Conservation (phyloP, 2,329 filamentous ascomycete species). For the Trichophyton verrucosum region DNA sequence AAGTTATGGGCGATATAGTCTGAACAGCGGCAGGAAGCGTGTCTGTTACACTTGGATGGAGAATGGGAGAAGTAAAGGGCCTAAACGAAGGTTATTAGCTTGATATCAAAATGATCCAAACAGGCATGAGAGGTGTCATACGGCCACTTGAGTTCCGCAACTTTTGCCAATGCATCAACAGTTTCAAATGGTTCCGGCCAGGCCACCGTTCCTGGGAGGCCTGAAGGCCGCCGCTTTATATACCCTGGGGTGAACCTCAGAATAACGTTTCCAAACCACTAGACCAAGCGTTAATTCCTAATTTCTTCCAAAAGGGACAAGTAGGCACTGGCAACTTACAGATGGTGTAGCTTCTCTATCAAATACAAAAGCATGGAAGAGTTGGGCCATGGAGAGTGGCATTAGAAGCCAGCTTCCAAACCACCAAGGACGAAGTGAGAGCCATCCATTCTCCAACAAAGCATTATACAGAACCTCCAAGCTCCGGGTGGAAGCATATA, state of each 20-base stretch:
- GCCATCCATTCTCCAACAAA: slow-evolving; percentile 55
- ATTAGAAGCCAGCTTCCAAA: slow-evolving; percentile 74
- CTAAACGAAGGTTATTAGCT: slow-evolving; percentile 30
- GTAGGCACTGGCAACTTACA: slow-evolving; percentile 28
- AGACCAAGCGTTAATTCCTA: not conserved
- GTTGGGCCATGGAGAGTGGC: slow-evolving; percentile 61
- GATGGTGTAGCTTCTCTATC: slow-evolving; percentile 61
- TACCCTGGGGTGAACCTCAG: slow-evolving; percentile 63
- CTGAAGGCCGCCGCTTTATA: slow-evolving; percentile 57
- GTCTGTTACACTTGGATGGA: slow-evolving; percentile 59
- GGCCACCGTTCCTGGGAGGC: slow-evolving; percentile 50
- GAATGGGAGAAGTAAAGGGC: slow-evolving; percentile 68
- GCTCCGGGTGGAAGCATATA: slow-evolving; percentile 69
- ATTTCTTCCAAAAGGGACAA: not conserved
- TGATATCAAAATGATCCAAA: not conserved
- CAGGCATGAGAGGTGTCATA: slow-evolving; percentile 33
- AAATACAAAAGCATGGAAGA: slow-evolving; percentile 64
- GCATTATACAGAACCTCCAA: slow-evolving; percentile 80
- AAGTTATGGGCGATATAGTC: slow-evolving; percentile 63
- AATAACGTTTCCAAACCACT: slow-evolving; percentile 53
- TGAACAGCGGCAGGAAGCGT: slow-evolving; percentile 51
- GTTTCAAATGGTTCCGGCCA: slow-evolving; percentile 71
- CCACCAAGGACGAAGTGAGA: slow-evolving; percentile 64
- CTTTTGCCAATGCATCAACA: slow-evolving; percentile 66
- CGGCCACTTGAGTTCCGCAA: slow-evolving; percentile 76